phyloP scores from a whole-genome alignment of 2,329 filamentous ascomycete species.

The Aspergillus tubingensis region DNA sequence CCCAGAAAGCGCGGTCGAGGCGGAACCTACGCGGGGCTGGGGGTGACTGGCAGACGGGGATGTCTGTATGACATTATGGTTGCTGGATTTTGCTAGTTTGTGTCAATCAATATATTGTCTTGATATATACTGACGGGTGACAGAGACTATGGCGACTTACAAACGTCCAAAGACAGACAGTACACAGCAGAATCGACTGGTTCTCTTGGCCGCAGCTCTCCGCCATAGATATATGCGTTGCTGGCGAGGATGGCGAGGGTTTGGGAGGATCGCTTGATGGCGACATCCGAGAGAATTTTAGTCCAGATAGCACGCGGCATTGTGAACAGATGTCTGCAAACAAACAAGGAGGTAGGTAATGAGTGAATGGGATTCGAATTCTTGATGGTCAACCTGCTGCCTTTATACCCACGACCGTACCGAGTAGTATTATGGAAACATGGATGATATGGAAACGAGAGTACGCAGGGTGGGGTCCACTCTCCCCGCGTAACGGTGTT shows the following conservation, averaged over 20 bases:
- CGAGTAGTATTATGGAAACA: too few species aligned
- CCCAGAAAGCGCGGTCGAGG: conserved; percentile 66
- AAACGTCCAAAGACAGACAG: conserved; percentile 55
- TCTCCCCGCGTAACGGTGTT: too few species aligned
- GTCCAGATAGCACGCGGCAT: conserved; percentile 22
- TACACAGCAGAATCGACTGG: conserved; percentile 75
- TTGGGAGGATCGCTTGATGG: conserved; percentile 67
- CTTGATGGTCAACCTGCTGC: too few species aligned
- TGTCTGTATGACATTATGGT: too few species aligned
- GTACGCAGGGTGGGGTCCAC: too few species aligned
- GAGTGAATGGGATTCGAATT: too few species aligned
- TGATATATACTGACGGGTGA: not conserved
- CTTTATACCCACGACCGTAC: too few species aligned
- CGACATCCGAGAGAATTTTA: conserved; percentile 25
- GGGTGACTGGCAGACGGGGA: conserved; percentile 43
- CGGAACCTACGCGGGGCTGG: conserved; percentile 70
- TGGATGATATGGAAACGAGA: too few species aligned
- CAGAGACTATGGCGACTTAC: conserved; percentile 9
- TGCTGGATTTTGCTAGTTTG: too few species aligned
- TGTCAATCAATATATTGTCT: too few species aligned
- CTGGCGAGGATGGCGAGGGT: conserved; percentile 62
- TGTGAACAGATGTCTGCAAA: too few species aligned
- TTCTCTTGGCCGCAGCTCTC: conserved; percentile 66
- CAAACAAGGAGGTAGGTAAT: too few species aligned
- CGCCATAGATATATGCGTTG: conserved; percentile 73